Base-by-base conservation (phyloP, 495 filamentous ascomycete species). In the Penicillium desertorum region DNA sequence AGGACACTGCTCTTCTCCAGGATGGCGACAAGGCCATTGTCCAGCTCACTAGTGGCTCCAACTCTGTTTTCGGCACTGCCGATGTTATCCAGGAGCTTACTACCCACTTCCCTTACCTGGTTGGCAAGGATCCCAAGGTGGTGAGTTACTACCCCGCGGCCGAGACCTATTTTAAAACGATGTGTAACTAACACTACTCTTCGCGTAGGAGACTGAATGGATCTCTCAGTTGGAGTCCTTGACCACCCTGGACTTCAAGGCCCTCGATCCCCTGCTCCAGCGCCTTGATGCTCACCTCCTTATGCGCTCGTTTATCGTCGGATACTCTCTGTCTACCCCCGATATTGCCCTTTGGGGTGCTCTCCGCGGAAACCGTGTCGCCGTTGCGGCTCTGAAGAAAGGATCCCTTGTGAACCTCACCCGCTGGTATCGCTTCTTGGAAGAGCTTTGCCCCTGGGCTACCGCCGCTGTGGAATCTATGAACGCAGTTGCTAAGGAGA, bases 371-470 rank as follows among this genome's bases (percentile, higher is more conserved):
- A 97, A 96, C 76, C 84, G 88, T n/a, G 87, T 92, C 17, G 92
- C 90, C 8, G 76, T 86, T 58, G 85, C 87, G 16, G 88, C 89
- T 63, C 79, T 96, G 58, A 91, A 90, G 72, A 87, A 89, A 65
- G 89, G 85, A 37, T 75, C 82, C 11, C 83, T 96, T 53, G 78
- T 82, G 53, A 96, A 96, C 72, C 71, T 98, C 23, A 83, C 82
- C 48, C 82, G 94, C 58, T 98, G 93, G 94, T 97, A 93, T 73
- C 81, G 76, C 53, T 96, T 88, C 71, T 73, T 98, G 64, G 90
- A 96, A 67, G 85, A 91, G 69, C 80, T 81, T 36, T 88, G 91
- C 67, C 88, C 88, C 7, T 89, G 79, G 79, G 68, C 74, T 19
- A 30, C 62, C 36, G 42, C 63, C 36, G 74, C 76, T 19, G 64